Conservation (phyloP, 2,329 filamentous ascomycete species). For the Emergomyces pasteurianus region DNA sequence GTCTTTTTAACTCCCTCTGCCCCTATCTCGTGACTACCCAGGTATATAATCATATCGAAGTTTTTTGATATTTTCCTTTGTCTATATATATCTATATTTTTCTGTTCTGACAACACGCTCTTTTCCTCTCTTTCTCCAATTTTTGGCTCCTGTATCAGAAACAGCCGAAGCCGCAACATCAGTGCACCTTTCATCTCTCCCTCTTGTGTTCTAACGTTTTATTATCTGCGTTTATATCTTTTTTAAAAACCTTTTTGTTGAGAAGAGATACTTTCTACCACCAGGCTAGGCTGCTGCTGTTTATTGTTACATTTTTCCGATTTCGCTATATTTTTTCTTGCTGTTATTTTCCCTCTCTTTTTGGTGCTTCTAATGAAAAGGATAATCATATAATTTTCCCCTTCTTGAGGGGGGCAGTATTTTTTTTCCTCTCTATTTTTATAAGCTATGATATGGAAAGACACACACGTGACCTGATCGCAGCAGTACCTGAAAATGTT, state of each 20-base stretch:
- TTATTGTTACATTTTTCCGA: no score
- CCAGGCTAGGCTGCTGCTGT: no score
- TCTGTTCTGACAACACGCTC: neutral
- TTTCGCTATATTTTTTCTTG: no score
- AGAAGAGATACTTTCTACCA: no score
- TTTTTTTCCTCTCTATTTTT: neutral
- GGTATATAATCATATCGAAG: neutral
- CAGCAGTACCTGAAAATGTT: no score
- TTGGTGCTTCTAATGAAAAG: neutral
- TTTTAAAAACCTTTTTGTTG: no score
- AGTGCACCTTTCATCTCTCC: no score
- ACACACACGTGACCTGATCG: neutral
- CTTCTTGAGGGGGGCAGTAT: neutral
- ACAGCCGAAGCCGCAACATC: neutral
- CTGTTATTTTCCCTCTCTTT: no score
- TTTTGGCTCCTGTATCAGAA: neutral
- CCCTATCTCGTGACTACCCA: neutral
- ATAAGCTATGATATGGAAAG: neutral
- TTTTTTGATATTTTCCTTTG: neutral
- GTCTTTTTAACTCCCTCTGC: neutral
- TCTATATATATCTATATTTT: neutral
- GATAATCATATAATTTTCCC: neutral
- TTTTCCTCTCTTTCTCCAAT: no score
- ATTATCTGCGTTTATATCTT: no score
- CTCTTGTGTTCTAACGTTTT: no score